A percentile compares a stretch with the other conserved stretches of the same genome.
These are phyloP conservation scores for Hyphodiscus sp. DNA, from an alignment of 2,329 filamentous ascomycete genomes.

Conservation along the genomic window DNA sequence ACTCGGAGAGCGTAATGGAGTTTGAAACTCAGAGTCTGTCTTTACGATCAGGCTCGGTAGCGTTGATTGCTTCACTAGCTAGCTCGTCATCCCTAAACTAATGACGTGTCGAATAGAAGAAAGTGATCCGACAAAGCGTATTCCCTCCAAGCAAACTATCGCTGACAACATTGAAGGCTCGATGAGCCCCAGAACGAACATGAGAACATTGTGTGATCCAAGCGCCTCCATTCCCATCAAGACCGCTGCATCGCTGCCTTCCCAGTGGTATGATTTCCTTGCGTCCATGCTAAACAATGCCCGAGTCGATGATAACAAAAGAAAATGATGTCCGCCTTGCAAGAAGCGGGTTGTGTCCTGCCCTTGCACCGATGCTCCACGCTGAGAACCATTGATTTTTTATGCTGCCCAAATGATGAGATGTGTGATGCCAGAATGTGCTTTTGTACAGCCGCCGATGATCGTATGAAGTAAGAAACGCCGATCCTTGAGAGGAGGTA, in stretches of 20 bases:
- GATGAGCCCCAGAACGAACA: slow-evolving; percentile 6
- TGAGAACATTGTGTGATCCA: slow-evolving; percentile 8
- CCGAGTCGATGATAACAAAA: slow-evolving; percentile 8
- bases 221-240: slow-evolving; percentile 9
- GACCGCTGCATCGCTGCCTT: slow-evolving; percentile 6
- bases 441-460: slow-evolving; percentile 25
- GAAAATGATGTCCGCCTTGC: slow-evolving; percentile 3
- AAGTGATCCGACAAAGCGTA: neutral
- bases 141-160: slow-evolving; percentile 12
- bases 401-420: slow-evolving; percentile 13
- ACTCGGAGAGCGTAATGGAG: neutral
- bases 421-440: slow-evolving; percentile 21
- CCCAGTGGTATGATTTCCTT: slow-evolving; percentile 9
- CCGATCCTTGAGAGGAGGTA: slow-evolving; percentile 26
- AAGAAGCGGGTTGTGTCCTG: slow-evolving; percentile 13
- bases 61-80: slow-evolving; percentile 4
- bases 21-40: slow-evolving; percentile 4
- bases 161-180: slow-evolving; percentile 18
- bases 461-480: slow-evolving; percentile 20
- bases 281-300: slow-evolving; percentile 16
- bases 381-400: slow-evolving; percentile 16
- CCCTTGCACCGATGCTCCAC: slow-evolving; percentile 17
- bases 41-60: slow-evolving; percentile 3
- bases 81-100: neutral
- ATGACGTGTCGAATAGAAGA: neutral